Evolutionary conservation across 2,329 filamentous ascomycete species (phyloP), one percentile per base, ranked within the genome.

Genomic region (Alternaria arborescens): DNA sequence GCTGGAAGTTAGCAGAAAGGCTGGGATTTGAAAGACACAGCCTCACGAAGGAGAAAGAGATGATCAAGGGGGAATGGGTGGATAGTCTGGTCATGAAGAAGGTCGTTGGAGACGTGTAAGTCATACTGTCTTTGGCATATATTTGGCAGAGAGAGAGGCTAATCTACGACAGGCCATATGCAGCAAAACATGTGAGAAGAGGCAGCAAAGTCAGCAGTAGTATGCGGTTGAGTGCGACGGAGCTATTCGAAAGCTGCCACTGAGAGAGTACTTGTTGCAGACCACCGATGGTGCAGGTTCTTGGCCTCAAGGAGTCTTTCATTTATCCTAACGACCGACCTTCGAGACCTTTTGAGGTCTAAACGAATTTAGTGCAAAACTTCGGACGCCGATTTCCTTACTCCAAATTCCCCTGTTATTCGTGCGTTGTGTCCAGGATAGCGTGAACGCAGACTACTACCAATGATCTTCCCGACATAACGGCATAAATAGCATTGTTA

Each of bases 11-110:
- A 30, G 76, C 75, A 1, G 70, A 76, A 52, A 41, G 73, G 18
- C 41, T 78, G 41, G 75, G 70, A 3, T 77, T 78, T 36, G 52
- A 64, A 26, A 68, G 63, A 48, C 48, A 68, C n/a, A 70, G 68
- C 47, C 41, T 72, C 48, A 69, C 60, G 1, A 72, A 75, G 56
- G 70, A 61, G 28, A 72, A 59, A 18, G 74, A 56, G 51, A 66
- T 76, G 61, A 61, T 69, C 26, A 78, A 78, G 24, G 76, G 75
- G 3, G 75, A 74, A 28, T 74, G 69, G 75, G 76, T 77, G 4
- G 74, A 67, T 46, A 70, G 64, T 22, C 47, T 77, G 41, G 72
- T 76, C 5, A 71, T 70, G 61, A 62, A 61, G 22, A 74, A 71
- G 55, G 51, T 61, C 14, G 52, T 62, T 44, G 62, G 62, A 6